A percentile compares a stretch with the other conserved stretches of the same genome.
Evolutionary conservation across 106 monocot genomes (phyloP).

Genomic region (Acorus calamus): DNA sequence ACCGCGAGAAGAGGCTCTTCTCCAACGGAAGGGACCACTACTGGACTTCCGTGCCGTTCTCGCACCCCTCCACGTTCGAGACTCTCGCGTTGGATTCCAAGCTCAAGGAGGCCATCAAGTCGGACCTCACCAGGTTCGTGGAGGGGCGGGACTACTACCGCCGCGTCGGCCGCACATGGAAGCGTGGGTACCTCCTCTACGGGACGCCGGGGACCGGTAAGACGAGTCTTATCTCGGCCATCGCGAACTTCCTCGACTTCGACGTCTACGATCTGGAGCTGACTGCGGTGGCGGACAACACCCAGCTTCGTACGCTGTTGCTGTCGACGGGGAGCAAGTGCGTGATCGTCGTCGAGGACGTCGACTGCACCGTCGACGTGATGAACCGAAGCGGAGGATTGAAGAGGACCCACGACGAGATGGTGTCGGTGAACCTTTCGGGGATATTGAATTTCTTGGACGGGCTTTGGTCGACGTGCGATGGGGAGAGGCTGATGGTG

Average conservation of each 20-base stretch:
- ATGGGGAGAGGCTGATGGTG: slow-evolving; percentile 37
- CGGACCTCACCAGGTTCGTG: slow-evolving; percentile 26
- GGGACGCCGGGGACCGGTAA: slow-evolving; percentile 39
- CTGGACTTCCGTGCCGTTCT: background rate
- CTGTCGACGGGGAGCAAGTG: slow-evolving; percentile 23
- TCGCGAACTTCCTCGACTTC: slow-evolving; percentile 34
- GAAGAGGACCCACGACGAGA: slow-evolving; percentile 1
- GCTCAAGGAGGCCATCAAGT: slow-evolving; percentile 23
- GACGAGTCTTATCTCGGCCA: slow-evolving; percentile 33
- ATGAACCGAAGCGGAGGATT: slow-evolving; percentile 9
- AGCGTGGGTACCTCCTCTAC: slow-evolving; percentile 31
- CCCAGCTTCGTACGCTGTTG: slow-evolving; percentile 12
- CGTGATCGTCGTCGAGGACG: slow-evolving; percentile 38
- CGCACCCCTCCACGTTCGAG: slow-evolving; percentile 36
- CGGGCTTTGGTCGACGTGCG: slow-evolving; percentile 37
- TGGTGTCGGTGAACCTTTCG: slow-evolving; percentile 18
- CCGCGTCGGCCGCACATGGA: slow-evolving; percentile 32
- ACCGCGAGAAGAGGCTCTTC: slow-evolving; percentile 21
- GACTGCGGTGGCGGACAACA: slow-evolving; percentile 18
- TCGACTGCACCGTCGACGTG: slow-evolving; percentile 30
- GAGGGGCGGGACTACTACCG: slow-evolving; percentile 25
- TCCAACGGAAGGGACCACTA: slow-evolving; percentile 12
- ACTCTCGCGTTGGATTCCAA: slow-evolving; percentile 26
- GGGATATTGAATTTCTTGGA: slow-evolving; percentile 37
- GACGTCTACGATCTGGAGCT: slow-evolving; percentile 38